A percentile compares a stretch with the other conserved stretches of the same genome.
Conservation (phyloP, 75 land plant genomes). For the Picea sitchensis region DNA sequence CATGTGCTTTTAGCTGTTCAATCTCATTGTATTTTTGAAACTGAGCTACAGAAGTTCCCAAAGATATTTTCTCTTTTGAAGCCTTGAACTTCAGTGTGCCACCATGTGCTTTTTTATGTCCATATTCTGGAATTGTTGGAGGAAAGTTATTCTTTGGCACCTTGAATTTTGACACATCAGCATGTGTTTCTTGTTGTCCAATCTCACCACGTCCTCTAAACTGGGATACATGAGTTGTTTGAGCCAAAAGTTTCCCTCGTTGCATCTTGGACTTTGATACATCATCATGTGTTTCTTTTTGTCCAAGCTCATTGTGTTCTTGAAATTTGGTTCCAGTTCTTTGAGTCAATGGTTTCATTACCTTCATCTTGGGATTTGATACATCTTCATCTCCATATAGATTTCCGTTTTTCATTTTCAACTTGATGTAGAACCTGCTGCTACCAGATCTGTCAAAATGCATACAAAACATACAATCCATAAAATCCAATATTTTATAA, state of each 20-base stretch:
- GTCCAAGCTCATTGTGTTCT: not conserved
- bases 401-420: not conserved
- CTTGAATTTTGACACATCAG: too few relatives aligned
- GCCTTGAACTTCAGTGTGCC: too few relatives aligned
- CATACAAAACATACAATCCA: not conserved
- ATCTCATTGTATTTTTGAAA: too few relatives aligned
- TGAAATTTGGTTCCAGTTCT: not conserved
- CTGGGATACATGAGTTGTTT: not conserved
- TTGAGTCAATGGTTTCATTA: not conserved
- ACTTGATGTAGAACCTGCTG: not conserved
- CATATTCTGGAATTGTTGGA: too few relatives aligned
- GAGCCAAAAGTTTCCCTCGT: too few relatives aligned
- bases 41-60: too few relatives aligned
- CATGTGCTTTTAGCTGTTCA: not conserved
- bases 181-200: too few relatives aligned
- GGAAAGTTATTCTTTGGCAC: too few relatives aligned
- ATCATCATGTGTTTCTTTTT: not conserved
- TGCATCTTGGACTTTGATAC: too few relatives aligned
- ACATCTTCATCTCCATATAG: not conserved
- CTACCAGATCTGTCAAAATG: not conserved
- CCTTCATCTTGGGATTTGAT: too few relatives aligned
- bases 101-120: too few relatives aligned
- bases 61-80: too few relatives aligned
- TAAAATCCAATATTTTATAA: not conserved
- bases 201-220: not conserved